Conservation (phyloP, 2,329 filamentous ascomycete species). For the Botrytis paeoniae region DNA sequence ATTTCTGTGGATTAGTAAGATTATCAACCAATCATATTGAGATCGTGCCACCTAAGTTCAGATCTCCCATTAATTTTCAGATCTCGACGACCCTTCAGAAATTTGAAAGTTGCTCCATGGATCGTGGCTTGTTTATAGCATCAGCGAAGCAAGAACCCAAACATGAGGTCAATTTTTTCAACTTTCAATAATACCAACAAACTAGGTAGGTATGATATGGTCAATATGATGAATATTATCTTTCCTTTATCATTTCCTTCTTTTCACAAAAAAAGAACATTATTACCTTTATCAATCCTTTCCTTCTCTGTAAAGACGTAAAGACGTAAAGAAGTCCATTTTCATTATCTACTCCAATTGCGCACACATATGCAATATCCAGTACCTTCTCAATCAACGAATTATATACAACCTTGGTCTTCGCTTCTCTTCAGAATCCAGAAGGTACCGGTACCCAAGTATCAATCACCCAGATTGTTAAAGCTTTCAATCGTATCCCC, state of each 20-base stretch:
- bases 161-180: slow-evolving; percentile 1
- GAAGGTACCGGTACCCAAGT: neutral
- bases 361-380: neutral
- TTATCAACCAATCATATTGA: neutral
- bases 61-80: slow-evolving; percentile 11
- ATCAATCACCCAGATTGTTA: neutral
- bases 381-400: neutral
- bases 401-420: neutral
- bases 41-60: neutral
- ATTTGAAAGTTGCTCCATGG: neutral
- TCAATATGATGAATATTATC: neutral
- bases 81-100: slow-evolving; percentile 2
- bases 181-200: neutral
- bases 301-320: neutral
- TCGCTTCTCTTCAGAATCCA: neutral
- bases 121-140: neutral
- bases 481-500: neutral
- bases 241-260: neutral
- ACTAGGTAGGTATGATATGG: neutral
- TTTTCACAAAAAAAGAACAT: neutral
- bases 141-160: neutral
- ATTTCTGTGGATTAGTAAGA: neutral
- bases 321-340: neutral
- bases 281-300: neutral
- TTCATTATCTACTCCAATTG: neutral